Conservation (phyloP, 2,329 filamentous ascomycete genomes). For the Beauveria asiatica region DNA sequence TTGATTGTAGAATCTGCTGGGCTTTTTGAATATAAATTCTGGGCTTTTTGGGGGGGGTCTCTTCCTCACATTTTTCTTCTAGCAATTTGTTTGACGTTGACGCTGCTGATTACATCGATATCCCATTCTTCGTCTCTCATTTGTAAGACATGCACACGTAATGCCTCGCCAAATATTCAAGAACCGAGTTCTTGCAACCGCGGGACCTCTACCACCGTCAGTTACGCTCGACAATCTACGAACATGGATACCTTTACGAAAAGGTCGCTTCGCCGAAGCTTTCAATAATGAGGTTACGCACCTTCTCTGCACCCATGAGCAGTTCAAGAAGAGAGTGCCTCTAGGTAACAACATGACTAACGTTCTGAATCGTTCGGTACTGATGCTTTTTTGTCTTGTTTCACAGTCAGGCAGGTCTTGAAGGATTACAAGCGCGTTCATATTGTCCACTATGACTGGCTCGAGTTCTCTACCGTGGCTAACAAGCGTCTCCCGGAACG, state of each 20-base stretch:
- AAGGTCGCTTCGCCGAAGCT: constrained; percentile 46
- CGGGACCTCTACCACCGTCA: constrained; percentile 46
- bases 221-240: constrained; percentile 48
- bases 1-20: neutral
- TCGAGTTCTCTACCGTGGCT: constrained; percentile 35
- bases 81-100: neutral
- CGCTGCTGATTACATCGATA: neutral
- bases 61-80: neutral
- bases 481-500: constrained; percentile 23
- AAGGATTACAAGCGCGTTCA: constrained; percentile 26
- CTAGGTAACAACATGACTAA: constrained; percentile 23
- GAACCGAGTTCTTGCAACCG: constrained; percentile 44
- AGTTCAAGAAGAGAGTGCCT: constrained; percentile 42
- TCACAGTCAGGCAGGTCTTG: constrained; percentile 30
- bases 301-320: constrained; percentile 55
- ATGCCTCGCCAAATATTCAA: constrained; percentile 40
- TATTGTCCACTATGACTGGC: constrained; percentile 44
- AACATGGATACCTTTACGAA: constrained; percentile 56
- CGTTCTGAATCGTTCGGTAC: neutral
- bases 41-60: too few species aligned
- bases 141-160: neutral
- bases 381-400: neutral
- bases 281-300: constrained; percentile 58
- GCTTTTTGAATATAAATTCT: neutral
- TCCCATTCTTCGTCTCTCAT: neutral